Evolutionary conservation across 495 filamentous ascomycete genomes (phyloP).

Genomic region (Hypoxylon cercidicola): DNA sequence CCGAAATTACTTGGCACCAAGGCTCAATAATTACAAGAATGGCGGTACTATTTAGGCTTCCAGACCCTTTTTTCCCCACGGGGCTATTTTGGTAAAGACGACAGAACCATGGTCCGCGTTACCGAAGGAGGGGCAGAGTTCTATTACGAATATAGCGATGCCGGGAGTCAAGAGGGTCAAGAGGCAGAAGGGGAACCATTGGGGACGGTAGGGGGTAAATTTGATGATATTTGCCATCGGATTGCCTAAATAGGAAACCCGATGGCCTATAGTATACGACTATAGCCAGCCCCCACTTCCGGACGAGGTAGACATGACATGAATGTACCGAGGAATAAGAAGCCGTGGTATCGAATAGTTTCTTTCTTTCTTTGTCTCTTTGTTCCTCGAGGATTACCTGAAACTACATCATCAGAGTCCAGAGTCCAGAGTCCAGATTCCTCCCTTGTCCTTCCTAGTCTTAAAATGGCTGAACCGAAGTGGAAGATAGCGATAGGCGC

Average conservation of each 20-base stretch:
- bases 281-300: slow-evolving; percentile 24
- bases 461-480: slow-evolving; percentile 51
- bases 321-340: slow-evolving; percentile 26
- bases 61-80: slow-evolving; percentile 37
- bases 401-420: slow-evolving; percentile 1
- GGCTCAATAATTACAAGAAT: slow-evolving; percentile 26
- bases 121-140: slow-evolving; percentile 39
- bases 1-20: slow-evolving; percentile 37
- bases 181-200: slow-evolving; percentile 10
- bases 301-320: slow-evolving; percentile 9
- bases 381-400: slow-evolving; percentile 3
- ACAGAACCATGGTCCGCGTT: slow-evolving; percentile 29
- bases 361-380: slow-evolving; percentile 13
- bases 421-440: slow-evolving; percentile 3
- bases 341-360: slow-evolving; percentile 20
- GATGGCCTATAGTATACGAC: slow-evolving; percentile 23
- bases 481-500: slow-evolving; percentile 61
- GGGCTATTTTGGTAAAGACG: slow-evolving; percentile 22
- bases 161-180: slow-evolving; percentile 19
- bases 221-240: slow-evolving; percentile 44
- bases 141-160: slow-evolving; percentile 34
- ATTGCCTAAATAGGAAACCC: slow-evolving; percentile 42
- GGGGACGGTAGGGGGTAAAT: slow-evolving; percentile 33
- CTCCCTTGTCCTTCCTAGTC: not conserved
- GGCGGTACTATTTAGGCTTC: slow-evolving; percentile 29